Percentiles rank a stretch among this genome's conserved stretches.
Conservation (phyloP, 306 rosid species). For the Trifolium dubium region DNA sequence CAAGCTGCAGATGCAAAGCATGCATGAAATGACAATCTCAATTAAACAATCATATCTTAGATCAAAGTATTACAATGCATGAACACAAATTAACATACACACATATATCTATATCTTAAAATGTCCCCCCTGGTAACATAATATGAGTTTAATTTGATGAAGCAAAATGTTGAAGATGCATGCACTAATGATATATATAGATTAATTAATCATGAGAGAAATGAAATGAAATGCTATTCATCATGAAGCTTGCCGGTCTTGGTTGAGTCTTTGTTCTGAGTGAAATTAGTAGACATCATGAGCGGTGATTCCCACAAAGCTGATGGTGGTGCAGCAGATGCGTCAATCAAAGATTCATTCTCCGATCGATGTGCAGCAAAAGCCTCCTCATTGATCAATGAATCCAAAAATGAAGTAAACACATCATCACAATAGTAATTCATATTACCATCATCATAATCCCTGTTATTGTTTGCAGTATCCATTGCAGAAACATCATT, state of each 20-base stretch:
- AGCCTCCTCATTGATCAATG: slow-evolving; percentile 75
- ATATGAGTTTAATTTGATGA: neutral
- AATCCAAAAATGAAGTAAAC: slow-evolving; percentile 76
- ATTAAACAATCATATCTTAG: neutral
- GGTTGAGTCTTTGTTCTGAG: neutral
- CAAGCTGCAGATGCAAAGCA: neutral
- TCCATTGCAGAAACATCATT: slow-evolving; percentile 39
- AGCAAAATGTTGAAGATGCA: neutral
- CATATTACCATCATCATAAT: slow-evolving; percentile 34
- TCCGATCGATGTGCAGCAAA: slow-evolving; percentile 50
- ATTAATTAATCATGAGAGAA: neutral
- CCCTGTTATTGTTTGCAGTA: neutral
- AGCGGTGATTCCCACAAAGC: slow-evolving; percentile 7
- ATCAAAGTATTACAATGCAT: neutral
- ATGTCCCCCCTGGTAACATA: neutral
- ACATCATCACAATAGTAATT: slow-evolving; percentile 60
- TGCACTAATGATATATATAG: neutral
- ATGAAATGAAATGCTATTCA: neutral
- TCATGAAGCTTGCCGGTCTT: neutral
- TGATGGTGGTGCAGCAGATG: slow-evolving; percentile 12
- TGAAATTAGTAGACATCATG: neutral
- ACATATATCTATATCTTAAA: neutral
- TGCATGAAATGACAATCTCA: neutral
- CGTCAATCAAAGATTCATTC: slow-evolving; percentile 38
- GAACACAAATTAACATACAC: neutral